phyloP scores from a whole-genome alignment of 2,329 filamentous ascomycete species.

The Paecilomyces niveus region DNA sequence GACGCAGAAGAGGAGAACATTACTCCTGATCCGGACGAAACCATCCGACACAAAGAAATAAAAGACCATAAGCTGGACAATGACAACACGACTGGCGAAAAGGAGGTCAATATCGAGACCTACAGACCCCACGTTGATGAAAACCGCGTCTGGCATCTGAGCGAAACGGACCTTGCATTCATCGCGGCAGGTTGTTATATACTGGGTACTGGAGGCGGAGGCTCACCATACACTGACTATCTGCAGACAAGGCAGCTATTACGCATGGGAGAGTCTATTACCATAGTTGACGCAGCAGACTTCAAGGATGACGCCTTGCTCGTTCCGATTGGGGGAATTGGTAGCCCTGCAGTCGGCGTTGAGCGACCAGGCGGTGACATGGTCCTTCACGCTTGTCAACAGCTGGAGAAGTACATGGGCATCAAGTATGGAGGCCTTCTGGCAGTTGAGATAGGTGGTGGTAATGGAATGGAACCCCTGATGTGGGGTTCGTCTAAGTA shows the following conservation, averaged over 20 bases:
- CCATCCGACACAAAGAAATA: not conserved
- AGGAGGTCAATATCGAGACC: slow-evolving; percentile 17
- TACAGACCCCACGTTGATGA: slow-evolving; percentile 25
- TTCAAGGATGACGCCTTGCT: slow-evolving; percentile 32
- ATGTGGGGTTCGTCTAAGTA: slow-evolving; percentile 29
- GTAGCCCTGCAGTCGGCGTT: slow-evolving; percentile 23
- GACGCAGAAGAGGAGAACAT: not conserved
- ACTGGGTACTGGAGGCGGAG: slow-evolving; percentile 34
- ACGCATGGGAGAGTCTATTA: slow-evolving; percentile 14
- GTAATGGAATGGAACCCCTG: slow-evolving; percentile 32
- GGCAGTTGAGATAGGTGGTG: slow-evolving; percentile 25
- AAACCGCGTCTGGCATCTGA: slow-evolving; percentile 29
- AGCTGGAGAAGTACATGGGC: slow-evolving; percentile 17
- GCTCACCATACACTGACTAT: slow-evolving; percentile 39
- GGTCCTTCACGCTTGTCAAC: slow-evolving; percentile 30
- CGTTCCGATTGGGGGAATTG: slow-evolving; percentile 39
- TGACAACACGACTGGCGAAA: not conserved
- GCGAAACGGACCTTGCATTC: slow-evolving; percentile 29
- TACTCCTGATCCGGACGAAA: not conserved
- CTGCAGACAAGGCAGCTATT: slow-evolving; percentile 37
- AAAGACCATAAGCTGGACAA: not conserved
- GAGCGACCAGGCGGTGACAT: slow-evolving; percentile 19
- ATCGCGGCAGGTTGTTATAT: slow-evolving; percentile 32
- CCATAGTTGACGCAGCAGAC: slow-evolving; percentile 3
- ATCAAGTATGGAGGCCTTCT: slow-evolving; percentile 32